Evolutionary conservation across 352 stramenopile species (phyloP).

Genomic region (Pythium rhizo-oryzae): DNA sequence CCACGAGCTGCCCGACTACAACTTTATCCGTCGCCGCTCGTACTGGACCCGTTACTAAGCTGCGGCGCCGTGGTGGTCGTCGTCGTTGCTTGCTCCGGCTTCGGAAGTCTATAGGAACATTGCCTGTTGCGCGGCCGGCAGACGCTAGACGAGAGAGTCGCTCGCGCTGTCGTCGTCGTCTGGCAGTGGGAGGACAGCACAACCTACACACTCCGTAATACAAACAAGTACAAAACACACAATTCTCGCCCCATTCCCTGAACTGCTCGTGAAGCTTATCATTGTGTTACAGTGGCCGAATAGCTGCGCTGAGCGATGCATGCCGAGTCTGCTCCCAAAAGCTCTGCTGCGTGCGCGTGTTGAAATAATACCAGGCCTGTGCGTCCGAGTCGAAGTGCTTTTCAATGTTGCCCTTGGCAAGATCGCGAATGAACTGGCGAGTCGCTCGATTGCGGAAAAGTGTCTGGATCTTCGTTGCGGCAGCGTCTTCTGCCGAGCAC

Average conservation of each 20-base stretch:
- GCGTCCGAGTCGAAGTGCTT: constrained; percentile 45
- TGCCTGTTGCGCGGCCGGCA: constrained; percentile 21
- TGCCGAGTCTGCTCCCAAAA: constrained; percentile 54
- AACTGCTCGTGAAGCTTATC: too few species aligned
- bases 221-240: constrained; percentile 30
- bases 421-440: constrained; percentile 40
- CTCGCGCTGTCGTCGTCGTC: constrained; percentile 8
- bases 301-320: constrained; percentile 25
- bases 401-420: constrained; percentile 42
- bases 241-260: too few species aligned
- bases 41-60: constrained; percentile 97
- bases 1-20: constrained; percentile 99
- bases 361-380: constrained; percentile 60
- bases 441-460: constrained; percentile 41
- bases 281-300: not conserved
- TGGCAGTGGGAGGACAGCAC: constrained; percentile 3
- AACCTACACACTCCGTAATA: constrained; percentile 34
- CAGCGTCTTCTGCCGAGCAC: constrained; percentile 2
- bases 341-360: constrained; percentile 47
- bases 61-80: constrained; percentile 19
- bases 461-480: constrained; percentile 41
- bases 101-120: constrained; percentile 1
- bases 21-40: constrained; percentile 98
- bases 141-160: constrained; percentile 39
- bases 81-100: constrained; percentile 18